Conservation (phyloP, 2,329 filamentous ascomycete species). For the Lomentospora prolificans region DNA sequence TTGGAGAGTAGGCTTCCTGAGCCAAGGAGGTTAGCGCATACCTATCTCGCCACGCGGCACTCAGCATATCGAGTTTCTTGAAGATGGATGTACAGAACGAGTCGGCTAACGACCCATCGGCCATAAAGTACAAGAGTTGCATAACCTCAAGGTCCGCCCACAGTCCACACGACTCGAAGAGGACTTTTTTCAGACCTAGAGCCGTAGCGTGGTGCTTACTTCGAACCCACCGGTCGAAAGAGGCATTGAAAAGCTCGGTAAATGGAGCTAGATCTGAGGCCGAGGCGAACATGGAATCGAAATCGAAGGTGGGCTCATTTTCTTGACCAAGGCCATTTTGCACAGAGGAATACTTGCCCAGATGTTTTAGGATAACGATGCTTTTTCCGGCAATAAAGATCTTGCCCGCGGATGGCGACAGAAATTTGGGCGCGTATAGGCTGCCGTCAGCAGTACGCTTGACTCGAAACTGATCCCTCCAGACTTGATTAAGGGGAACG, state of each 20-base stretch:
- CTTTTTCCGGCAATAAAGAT: slow-evolving; percentile 87
- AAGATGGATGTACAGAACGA: slow-evolving; percentile 62
- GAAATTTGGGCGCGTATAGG: slow-evolving; percentile 63
- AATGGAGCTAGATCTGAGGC: slow-evolving; percentile 52
- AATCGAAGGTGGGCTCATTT: slow-evolving; percentile 41
- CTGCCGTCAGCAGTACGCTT: slow-evolving; percentile 48
- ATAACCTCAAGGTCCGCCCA: slow-evolving; percentile 55
- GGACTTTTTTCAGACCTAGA: slow-evolving; percentile 49
- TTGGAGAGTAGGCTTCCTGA: slow-evolving; percentile 56
- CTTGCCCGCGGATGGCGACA: slow-evolving; percentile 56
- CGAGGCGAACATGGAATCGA: slow-evolving; percentile 43
- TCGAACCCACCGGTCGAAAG: slow-evolving; percentile 68
- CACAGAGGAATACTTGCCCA: slow-evolving; percentile 42
- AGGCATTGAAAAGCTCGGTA: slow-evolving; percentile 59
- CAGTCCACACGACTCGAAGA: slow-evolving; percentile 63
- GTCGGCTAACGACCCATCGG: slow-evolving; percentile 59
- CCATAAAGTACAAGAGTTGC: slow-evolving; percentile 65
- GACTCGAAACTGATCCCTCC: slow-evolving; percentile 66
- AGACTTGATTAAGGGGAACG: slow-evolving; percentile 55
- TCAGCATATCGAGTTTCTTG: slow-evolving; percentile 56
- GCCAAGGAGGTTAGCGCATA: slow-evolving; percentile 72
- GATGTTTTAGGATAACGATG: slow-evolving; percentile 68
- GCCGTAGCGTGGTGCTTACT: slow-evolving; percentile 65
- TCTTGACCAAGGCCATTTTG: slow-evolving; percentile 13
- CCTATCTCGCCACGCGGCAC: slow-evolving; percentile 63